Conservation (phyloP, 768 basidiomycete genomes). For the Mycena rosella region DNA sequence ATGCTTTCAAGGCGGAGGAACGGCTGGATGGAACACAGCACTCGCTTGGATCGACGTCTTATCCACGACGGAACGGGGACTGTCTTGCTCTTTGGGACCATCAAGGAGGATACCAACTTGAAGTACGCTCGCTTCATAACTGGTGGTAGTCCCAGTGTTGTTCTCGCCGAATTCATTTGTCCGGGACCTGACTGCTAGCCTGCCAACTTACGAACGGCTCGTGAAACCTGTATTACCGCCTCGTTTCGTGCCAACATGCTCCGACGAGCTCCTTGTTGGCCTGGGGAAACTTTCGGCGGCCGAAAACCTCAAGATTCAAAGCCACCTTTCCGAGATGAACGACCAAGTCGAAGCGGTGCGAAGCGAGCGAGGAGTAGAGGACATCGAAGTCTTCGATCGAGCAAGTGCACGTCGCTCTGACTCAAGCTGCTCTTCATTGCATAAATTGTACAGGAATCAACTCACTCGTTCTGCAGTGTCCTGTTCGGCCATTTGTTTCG, state of each 20-base stretch:
- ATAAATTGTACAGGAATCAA: too few species aligned
- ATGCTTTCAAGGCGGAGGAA: constrained; percentile 88
- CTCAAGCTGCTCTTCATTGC: too few species aligned
- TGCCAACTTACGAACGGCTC: constrained; percentile 62
- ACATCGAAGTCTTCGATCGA: constrained; percentile 81
- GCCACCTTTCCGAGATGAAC: constrained; percentile 85
- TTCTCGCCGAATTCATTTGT: constrained; percentile 81
- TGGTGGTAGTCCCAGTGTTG: constrained; percentile 64
- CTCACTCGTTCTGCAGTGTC: too few species aligned
- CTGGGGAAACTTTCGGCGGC: constrained; percentile 67
- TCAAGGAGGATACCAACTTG: constrained; percentile 83
- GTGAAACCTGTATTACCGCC: constrained; percentile 90
- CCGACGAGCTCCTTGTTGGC: constrained; percentile 73
- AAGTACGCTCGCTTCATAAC: constrained; percentile 62
- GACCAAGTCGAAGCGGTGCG: constrained; percentile 84
- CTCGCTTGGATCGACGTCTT: constrained; percentile 72
- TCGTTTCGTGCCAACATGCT: constrained; percentile 91
- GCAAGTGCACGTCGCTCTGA: constrained; percentile 56
- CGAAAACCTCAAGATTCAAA: constrained; percentile 72
- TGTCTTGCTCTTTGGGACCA: constrained; percentile 86
- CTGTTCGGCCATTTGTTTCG: too few species aligned
- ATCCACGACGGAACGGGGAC: constrained; percentile 82
- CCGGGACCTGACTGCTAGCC: constrained; percentile 49
- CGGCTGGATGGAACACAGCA: constrained; percentile 69
- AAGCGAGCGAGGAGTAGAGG: constrained; percentile 68